phyloP scores from a whole-genome alignment of 192 early-diverging fungal species.

The Coemansia sp. region DNA sequence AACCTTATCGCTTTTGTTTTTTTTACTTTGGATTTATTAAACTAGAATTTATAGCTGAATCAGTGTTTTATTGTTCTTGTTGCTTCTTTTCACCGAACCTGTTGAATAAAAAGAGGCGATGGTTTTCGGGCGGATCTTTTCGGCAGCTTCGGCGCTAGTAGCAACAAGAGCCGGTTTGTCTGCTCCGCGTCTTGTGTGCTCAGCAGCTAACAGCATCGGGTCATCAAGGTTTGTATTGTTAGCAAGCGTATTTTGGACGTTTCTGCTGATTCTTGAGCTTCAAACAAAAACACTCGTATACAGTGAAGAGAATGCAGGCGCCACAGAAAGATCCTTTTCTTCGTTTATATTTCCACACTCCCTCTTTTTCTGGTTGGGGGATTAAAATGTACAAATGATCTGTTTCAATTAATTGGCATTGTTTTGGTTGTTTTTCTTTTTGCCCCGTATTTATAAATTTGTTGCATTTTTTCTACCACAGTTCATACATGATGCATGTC shows the following conservation, averaged over 20 bases:
- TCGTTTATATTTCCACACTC: neutral
- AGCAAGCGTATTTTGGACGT: neutral
- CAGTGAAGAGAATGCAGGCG: conserved; percentile 5
- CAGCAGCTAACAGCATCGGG: neutral
- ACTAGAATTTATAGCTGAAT: neutral
- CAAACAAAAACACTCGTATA: neutral
- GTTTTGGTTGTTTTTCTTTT: neutral
- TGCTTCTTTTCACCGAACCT: neutral
- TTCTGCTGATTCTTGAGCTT: neutral
- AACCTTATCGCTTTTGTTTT: neutral
- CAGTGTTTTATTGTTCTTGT: neutral
- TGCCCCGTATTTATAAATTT: neutral
- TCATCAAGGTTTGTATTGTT: conserved; percentile 9
- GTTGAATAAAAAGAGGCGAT: neutral
- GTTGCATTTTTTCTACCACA: neutral
- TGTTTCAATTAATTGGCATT: conserved; percentile 6
- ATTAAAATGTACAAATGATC: neutral
- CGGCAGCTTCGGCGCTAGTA: conserved; percentile 5
- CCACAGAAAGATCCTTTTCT: neutral
- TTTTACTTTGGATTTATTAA: neutral
- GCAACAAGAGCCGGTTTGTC: conserved; percentile 2
- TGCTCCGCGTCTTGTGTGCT: conserved; percentile 4
- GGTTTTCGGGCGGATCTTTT: conserved; percentile 13
- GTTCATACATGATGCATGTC: neutral
- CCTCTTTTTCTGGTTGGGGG: neutral